phyloP scores from a whole-genome alignment of 306 rosid species.

The Prosopis cineraria region DNA sequence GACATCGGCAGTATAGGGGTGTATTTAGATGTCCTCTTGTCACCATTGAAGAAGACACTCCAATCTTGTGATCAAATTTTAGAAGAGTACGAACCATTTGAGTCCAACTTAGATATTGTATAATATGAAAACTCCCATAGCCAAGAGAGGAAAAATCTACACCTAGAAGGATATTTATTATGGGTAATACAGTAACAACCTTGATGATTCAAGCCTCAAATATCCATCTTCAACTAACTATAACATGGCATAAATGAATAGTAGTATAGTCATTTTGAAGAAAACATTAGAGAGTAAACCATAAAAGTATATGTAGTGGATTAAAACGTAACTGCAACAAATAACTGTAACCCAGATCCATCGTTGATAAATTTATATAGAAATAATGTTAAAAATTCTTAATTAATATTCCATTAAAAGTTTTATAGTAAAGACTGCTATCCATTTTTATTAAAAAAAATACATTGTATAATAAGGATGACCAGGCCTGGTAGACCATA shows the following conservation, averaged over 20 bases:
- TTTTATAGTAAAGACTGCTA: too few relatives aligned
- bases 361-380: too few relatives aligned
- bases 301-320: slow-evolving; percentile 2
- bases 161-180: background rate
- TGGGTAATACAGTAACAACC: background rate
- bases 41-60: background rate
- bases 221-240: background rate
- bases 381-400: too few relatives aligned
- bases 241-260: background rate
- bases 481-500: too few relatives aligned
- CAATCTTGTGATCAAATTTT: background rate
- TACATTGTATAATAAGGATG: too few relatives aligned
- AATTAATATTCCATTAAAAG: too few relatives aligned
- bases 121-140: background rate
- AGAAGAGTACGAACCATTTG: background rate
- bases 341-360: slow-evolving; percentile 95
- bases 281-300: background rate
- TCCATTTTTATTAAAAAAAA: too few relatives aligned
- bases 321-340: slow-evolving; percentile 70
- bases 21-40: background rate
- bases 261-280: background rate
- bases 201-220: background rate
- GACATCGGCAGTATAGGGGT: too few relatives aligned
- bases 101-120: background rate
- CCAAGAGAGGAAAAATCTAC: background rate